Base-by-base conservation (phyloP, 805 yeast genomes). In the Wickerhamiella galacta region DNA sequence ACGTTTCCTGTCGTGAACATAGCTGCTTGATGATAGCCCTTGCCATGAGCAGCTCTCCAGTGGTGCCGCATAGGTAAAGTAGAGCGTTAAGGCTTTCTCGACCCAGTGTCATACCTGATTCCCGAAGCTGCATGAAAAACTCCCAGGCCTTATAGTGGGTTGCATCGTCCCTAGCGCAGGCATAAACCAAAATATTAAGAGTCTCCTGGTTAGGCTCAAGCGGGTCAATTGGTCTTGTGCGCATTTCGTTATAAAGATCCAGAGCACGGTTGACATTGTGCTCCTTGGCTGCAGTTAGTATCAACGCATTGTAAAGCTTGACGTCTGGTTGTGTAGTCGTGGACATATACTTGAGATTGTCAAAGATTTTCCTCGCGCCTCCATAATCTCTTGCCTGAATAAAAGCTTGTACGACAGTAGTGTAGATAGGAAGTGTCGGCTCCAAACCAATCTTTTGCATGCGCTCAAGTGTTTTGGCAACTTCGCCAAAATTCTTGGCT, bases 301-400 rank as follows among this genome's bases (percentile, higher is more conserved):
- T 68, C 61, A 83, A 69, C 4, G 77, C 68, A 37, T 75, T 72
- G 52, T 83, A 90, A 1, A 83, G 69, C 12, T 56, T 53, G 0
- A 68, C 46, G 30, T 72, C 77, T 0, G 96, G 95, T 31, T 69
- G 64, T 11, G 83, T 70, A 18, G 60, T 57, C 4, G 60, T 47
- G 1, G 90, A 71, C 42, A 76, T 52, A 50, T 80, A 87, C 49
- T 82, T 87, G 83, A 90, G 72, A 39, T 81, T 70, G 42, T 76
- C 82, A 54, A 90, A 90, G 2, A 79, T 59, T 28, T 72, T 72
- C 35, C 68, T 66, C 0, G 93, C 93, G 39, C 75, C 72, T 12
- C 59, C 51, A 39, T 62, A 69, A 34, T 66, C 36, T 48, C 57
- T 32, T 62, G 47, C 47, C 34, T 68, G 61, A 5, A 72, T 70